Percentiles rank a stretch among this genome's conserved stretches.
These are phyloP conservation scores for Theobroma cacao DNA, from an alignment of 345 rosid genomes.

Conservation along the genomic window DNA sequence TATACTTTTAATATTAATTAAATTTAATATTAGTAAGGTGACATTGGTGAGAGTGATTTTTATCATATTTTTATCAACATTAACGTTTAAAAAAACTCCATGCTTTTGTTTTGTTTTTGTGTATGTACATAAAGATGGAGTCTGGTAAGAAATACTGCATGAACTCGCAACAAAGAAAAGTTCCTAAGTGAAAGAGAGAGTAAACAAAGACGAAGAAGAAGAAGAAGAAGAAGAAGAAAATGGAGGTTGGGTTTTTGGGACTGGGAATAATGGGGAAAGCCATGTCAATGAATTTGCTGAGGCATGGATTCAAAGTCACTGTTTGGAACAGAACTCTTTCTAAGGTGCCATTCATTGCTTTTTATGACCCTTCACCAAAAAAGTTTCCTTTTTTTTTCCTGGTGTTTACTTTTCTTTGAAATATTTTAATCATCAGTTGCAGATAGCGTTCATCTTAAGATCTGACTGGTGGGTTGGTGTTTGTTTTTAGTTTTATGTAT, in stretches of 20 bases:
- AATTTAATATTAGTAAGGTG: not conserved
- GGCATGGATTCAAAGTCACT: slow-evolving; percentile 80
- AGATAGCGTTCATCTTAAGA: not conserved
- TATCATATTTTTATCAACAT: not conserved
- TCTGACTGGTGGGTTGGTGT: not conserved
- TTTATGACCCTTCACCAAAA: not conserved
- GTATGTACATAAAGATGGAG: not conserved
- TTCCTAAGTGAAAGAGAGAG: slow-evolving; percentile 9
- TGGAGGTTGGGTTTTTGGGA: slow-evolving; percentile 95
- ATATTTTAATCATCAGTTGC: not conserved
- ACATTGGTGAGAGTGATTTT: not conserved
- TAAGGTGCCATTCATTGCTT: slow-evolving; percentile 44
- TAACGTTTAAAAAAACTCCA: not conserved
- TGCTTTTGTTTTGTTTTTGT: not conserved
- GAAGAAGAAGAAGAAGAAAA: slow-evolving; percentile 29
- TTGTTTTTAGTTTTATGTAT: not conserved
- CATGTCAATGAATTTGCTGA: slow-evolving; percentile 82
- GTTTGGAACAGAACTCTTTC: slow-evolving; percentile 96
- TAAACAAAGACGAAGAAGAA: not conserved
- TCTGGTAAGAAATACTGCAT: not conserved
- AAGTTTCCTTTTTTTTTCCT: not conserved
- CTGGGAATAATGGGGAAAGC: slow-evolving; percentile 98
- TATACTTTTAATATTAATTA: not conserved
- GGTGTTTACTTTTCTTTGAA: not conserved
- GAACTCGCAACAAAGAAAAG: not conserved